phyloP scores from a whole-genome alignment of 768 basidiomycete genomes.

The Naganishia vishniacii region DNA sequence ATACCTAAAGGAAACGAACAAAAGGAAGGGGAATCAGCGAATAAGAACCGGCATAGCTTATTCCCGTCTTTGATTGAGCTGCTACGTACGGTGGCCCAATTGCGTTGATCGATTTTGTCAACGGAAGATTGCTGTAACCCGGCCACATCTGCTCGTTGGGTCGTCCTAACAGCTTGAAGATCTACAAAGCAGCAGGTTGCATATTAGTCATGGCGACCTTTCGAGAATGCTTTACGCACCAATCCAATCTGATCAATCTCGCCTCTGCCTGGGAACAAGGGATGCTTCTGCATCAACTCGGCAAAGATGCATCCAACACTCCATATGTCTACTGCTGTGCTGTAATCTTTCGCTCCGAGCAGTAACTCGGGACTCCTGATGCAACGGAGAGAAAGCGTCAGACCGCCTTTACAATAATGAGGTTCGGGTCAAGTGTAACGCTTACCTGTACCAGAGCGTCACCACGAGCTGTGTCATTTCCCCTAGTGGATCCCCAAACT shows the following conservation, averaged over 20 bases:
- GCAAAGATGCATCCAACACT: conserved; percentile 98
- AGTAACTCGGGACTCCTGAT: conserved; percentile 88
- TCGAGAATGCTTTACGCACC: too few relatives aligned
- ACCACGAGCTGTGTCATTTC: conserved; percentile 97
- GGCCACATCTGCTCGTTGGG: conserved; percentile 85
- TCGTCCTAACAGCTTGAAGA: conserved; percentile 90
- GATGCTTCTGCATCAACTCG: conserved; percentile 88
- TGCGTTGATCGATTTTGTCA: conserved; percentile 66
- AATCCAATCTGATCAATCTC: conserved; percentile 86
- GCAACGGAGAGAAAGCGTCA: not conserved
- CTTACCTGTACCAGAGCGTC: conserved; percentile 95
- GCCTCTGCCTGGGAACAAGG: conserved; percentile 93
- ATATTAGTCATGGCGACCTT: too few relatives aligned
- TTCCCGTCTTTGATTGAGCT: too few relatives aligned
- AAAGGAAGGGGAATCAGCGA: not conserved
- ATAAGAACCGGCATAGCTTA: too few relatives aligned
- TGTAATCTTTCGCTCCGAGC: conserved; percentile 84
- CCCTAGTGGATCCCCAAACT: conserved; percentile 93
- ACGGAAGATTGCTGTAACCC: conserved; percentile 68
- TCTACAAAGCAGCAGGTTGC: conserved; percentile 47
- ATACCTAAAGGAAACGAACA: too few relatives aligned
- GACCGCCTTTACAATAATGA: conserved; percentile 1
- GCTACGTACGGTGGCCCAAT: conserved; percentile 45
- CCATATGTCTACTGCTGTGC: conserved; percentile 96
- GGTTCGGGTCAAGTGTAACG: not conserved